phyloP scores from a whole-genome alignment of 139 green algal genomes.

The Marvania coccoides region DNA sequence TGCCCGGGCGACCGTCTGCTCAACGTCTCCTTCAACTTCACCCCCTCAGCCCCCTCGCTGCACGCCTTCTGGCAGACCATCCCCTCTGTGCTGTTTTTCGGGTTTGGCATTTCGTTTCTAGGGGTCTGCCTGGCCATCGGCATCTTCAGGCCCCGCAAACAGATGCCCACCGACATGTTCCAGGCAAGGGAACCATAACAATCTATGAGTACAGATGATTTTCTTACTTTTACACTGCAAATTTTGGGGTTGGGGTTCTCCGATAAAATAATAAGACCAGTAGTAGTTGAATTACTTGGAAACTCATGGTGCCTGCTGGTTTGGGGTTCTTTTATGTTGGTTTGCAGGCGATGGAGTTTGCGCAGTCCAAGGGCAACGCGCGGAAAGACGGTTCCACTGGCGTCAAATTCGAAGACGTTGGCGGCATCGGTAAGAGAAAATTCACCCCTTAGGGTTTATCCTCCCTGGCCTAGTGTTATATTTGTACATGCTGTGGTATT shows the following conservation, averaged over 20 bases:
- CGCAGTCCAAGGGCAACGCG: conserved; percentile 75
- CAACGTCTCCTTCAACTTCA: conserved; percentile 57
- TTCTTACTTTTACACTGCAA: too few species aligned
- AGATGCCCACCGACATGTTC: conserved; percentile 51
- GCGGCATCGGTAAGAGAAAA: too few species aligned
- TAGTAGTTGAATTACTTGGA: too few species aligned
- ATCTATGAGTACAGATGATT: too few species aligned
- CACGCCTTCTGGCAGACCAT: conserved; percentile 9
- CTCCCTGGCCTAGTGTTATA: too few species aligned
- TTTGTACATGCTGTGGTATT: too few species aligned
- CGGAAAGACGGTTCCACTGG: conserved; percentile 75
- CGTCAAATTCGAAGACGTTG: conserved; percentile 87
- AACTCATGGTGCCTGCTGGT: too few species aligned
- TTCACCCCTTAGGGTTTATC: too few species aligned
- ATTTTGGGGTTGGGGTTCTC: too few species aligned
- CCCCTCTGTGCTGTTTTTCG: conserved; percentile 17
- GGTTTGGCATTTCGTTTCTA: conserved; percentile 42
- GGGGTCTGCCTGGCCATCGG: conserved; percentile 43
- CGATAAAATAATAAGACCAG: too few species aligned
- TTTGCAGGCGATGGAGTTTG: conserved; percentile 89
- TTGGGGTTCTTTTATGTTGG: too few species aligned
- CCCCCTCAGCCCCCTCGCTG: conserved; percentile 23
- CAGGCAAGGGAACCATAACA: too few species aligned
- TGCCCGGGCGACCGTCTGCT: conserved; percentile 56
- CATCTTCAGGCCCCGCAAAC: conserved; percentile 49